Evolutionary conservation across 2,329 filamentous ascomycete species (phyloP), one percentile per base, ranked within the genome.

Genomic region (Pseudofabraea citricarpa): DNA sequence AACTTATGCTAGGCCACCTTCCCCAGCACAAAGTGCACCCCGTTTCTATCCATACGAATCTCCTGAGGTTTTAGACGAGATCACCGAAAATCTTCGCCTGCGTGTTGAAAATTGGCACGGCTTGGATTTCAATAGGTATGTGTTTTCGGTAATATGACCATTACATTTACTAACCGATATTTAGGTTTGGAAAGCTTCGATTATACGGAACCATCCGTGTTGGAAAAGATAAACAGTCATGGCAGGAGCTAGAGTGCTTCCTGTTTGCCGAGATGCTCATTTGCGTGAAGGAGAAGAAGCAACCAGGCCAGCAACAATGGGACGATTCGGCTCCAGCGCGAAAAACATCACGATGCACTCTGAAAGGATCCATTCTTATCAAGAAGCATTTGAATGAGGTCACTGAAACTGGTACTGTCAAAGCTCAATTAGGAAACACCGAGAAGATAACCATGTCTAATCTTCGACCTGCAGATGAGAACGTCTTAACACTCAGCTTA

Each of bases 61-160:
- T 2, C 73, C 81, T 3, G 86, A 90, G 55, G 81, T 82, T 5
- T 64, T 97, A 45, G 85, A 93, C 43, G 83, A 91, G 52, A 86
- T 93, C 59, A 94, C 90, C 0, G 88, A 96, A 58, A 87, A 83
- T 50, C 69, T 98, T 46, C 82, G 88, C 45, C 79, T 72, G 36
- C 83, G 90, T n/a, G 93, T 98, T 9, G 93, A 98, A 57, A 96
- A 97, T 56, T 98, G 93, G 93, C 93, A 98, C 62, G 91, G 93
- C 0, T 73, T 98, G 16, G 91, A 97, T 60, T 96, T 96, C 59
- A 80, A 81, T 59, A 80, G 87, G 75, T 85, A 69, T 56, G 72
- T 51, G 22, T 15, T 12, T 22, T 29, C 39, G 43, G 23, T 12
- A 12, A 22, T 23, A 22, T 44, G 24, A 32, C 41, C 40, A 7